A percentile compares a stretch with the other conserved stretches of the same genome.
Evolutionary conservation across 2,329 filamentous ascomycete species (phyloP).

Genomic region (Neophaeococcomyces aloes): DNA sequence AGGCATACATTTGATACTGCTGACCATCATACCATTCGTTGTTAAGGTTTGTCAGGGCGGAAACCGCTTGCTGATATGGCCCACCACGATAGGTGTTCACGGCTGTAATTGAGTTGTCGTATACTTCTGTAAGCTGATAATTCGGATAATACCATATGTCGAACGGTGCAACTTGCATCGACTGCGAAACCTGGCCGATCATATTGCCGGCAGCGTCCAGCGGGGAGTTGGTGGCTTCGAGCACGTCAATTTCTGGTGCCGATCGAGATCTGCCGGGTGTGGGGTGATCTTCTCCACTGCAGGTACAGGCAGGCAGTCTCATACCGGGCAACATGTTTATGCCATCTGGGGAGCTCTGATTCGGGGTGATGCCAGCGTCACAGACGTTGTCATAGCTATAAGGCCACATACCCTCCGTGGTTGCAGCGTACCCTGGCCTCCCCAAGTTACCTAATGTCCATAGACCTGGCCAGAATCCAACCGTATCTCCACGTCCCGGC

Average conservation of each 20-base stretch:
- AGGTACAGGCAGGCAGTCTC: conserved; percentile 59
- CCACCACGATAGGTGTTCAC: conserved; percentile 54
- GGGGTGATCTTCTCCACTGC: conserved; percentile 54
- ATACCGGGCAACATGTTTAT: conserved; percentile 59
- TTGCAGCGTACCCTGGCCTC: conserved; percentile 57
- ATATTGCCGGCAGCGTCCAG: conserved; percentile 42
- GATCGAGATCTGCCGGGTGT: conserved; percentile 53
- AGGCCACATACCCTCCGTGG: conserved; percentile 63
- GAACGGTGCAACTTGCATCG: conserved; percentile 58
- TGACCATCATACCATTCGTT: conserved; percentile 58
- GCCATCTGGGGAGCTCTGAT: conserved; percentile 58
- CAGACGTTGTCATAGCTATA: conserved; percentile 61
- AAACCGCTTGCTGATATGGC: conserved; percentile 53
- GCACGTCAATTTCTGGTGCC: conserved; percentile 60
- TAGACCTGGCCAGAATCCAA: conserved; percentile 65
- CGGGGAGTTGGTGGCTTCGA: conserved; percentile 54
- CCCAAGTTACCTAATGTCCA: conserved; percentile 67
- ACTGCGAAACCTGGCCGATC: conserved; percentile 55
- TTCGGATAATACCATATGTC: conserved; percentile 60
- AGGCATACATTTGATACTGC: conserved; percentile 52
- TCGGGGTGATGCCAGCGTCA: conserved; percentile 60
- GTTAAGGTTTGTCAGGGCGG: conserved; percentile 51
- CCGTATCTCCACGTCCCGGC: conserved; percentile 54
- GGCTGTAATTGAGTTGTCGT: conserved; percentile 46
- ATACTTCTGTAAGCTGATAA: conserved; percentile 55